Evolutionary conservation across 1,139 yeast species (phyloP), one percentile per base, ranked within the genome.

Genomic region (Candida tropicalis): DNA sequence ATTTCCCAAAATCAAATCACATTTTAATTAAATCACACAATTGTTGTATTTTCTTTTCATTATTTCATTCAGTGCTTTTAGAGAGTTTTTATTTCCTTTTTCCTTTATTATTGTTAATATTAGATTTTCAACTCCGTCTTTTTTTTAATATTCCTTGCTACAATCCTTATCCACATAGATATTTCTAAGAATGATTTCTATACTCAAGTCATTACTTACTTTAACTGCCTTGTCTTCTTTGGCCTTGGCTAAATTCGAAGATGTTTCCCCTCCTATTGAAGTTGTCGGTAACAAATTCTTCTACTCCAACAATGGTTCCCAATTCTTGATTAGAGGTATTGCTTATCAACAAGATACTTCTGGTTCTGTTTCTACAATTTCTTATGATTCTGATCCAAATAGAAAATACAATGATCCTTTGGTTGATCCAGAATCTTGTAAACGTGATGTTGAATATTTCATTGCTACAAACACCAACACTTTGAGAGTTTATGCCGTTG

Each of bases 401-500:
- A 49, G 44, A 11, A 49, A 49, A 22, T 85, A 88, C 38, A 60
- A 68, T 13, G 97, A 91, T 65, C 93, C 91, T 8, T 73, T 91
- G 43, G 82, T 93, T 13, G 86, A 89, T 56, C 77, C 73, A 12
- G 82, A 76, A 13, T 68, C 73, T 35, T 90, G 97, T 69, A 68
- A 81, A 50, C 79, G 97, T 66, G 97, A 90, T 63, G 87, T 89
- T 27, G 82, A 76, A 53, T 81, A 82, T 46, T 79, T 90, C 58
- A 90, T 85, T 64, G 79, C 83, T 55, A 70, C 88, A 43, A 88
- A 91, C 27, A 78, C 90, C 57, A 90, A 91, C 66, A 81, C 86
- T 22, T 74, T 87, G 48, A 72, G 86, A 59, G 82, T 81, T 15
- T 88, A 88, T 65, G 85, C 95, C 9, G 70, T 87, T 48, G 83